Evolutionary conservation across 345 rosid genomes (phyloP).

Genomic region (Eucalyptus tenuipes): DNA sequence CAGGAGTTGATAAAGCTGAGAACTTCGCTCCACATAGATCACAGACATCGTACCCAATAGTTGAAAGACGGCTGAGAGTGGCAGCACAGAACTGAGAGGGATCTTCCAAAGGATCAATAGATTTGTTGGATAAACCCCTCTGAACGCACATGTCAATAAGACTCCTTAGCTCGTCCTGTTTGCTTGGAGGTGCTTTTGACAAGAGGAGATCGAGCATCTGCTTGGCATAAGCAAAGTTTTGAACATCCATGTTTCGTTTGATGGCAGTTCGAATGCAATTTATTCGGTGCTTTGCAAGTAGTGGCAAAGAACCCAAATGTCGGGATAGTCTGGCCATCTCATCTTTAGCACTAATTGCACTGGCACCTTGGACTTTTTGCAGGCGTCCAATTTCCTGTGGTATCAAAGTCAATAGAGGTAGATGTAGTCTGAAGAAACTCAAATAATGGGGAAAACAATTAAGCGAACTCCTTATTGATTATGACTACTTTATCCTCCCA

Average conservation of each 20-base stretch:
- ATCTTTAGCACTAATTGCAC: slow-evolving; percentile 87
- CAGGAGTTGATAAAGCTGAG: slow-evolving; percentile 83
- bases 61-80: slow-evolving; percentile 88
- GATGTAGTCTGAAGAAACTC: not conserved
- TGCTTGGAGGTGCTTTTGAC: slow-evolving; percentile 80
- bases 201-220: slow-evolving; percentile 97
- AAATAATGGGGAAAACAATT: not conserved
- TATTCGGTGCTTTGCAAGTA: slow-evolving; percentile 89
- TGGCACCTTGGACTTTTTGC: slow-evolving; percentile 86
- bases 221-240: slow-evolving; percentile 78
- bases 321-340: slow-evolving; percentile 97
- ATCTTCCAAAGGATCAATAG: slow-evolving; percentile 87
- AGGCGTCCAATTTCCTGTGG: slow-evolving; percentile 80
- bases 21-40: slow-evolving; percentile 95
- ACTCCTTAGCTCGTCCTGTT: slow-evolving; percentile 81
- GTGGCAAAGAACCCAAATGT: slow-evolving; percentile 81
- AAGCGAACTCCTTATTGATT: not conserved
- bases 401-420: not conserved
- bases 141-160: slow-evolving; percentile 67
- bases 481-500: not conserved
- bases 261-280: slow-evolving; percentile 94
- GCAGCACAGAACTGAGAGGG: slow-evolving; percentile 79
- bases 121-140: slow-evolving; percentile 80
- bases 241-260: slow-evolving; percentile 95
- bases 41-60: slow-evolving; percentile 92